Percentiles rank a stretch among this genome's conserved stretches.
Conservation (phyloP, 257 asterid genomes). For the Voacanga thouarsii region DNA sequence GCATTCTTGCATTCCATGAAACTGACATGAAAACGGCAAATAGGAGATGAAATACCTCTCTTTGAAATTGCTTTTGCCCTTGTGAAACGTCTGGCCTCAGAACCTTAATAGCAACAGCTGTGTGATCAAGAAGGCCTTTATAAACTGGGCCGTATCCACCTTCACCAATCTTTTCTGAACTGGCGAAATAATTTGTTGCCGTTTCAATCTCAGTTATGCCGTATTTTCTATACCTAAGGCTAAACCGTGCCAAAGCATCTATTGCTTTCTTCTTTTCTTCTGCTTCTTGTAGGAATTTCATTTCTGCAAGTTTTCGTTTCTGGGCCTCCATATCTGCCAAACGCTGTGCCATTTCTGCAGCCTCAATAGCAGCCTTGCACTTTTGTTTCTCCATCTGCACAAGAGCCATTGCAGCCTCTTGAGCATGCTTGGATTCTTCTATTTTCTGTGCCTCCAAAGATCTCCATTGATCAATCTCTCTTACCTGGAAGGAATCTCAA, state of each 20-base stretch:
- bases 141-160: conserved; percentile 94
- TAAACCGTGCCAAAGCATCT: conserved; percentile 42
- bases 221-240: conserved; percentile 52
- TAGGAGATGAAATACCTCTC: conserved; percentile 50
- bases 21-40: not conserved
- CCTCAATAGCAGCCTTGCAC: conserved; percentile 70
- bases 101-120: conserved; percentile 85
- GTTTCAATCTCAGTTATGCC: conserved; percentile 56
- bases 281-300: conserved; percentile 41
- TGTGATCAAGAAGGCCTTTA: conserved; percentile 67
- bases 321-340: conserved; percentile 67
- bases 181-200: conserved; percentile 67
- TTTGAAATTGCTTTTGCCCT: conserved; percentile 77
- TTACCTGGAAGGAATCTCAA: conserved; percentile 37
- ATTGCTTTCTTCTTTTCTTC: conserved; percentile 68
- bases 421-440: conserved; percentile 42
- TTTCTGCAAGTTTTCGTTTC: conserved; percentile 60
- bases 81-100: conserved; percentile 72
- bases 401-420: conserved; percentile 50
- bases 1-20: not conserved
- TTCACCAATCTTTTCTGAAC: conserved; percentile 77
- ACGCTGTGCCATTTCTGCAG: conserved; percentile 66
- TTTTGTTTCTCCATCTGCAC: conserved; percentile 66
- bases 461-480: conserved; percentile 37
- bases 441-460: conserved; percentile 34